Evolutionary conservation across 345 rosid genomes (phyloP).

Genomic region (Cardamine occulta): DNA sequence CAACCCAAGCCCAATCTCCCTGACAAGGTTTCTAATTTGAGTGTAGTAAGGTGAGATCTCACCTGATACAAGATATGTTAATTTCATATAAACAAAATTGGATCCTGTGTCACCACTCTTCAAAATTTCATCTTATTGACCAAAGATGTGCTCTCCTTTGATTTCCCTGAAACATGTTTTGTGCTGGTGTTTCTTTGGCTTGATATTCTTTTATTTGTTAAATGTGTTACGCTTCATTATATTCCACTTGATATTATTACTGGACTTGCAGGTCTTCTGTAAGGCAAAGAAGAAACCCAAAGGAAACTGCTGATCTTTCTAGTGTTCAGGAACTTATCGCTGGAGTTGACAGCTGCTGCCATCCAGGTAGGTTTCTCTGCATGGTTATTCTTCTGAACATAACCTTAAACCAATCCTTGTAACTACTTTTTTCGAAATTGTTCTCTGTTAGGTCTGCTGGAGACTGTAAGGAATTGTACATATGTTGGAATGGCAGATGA

Average conservation of each 20-base stretch:
- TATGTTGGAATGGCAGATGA: conserved; percentile 98
- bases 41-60: conserved; percentile 65
- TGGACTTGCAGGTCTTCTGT: conserved; percentile 59
- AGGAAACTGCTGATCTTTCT: conserved; percentile 90
- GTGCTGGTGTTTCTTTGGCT: not conserved
- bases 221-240: not conserved
- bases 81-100: conserved; percentile 11
- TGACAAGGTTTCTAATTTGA: conserved; percentile 57
- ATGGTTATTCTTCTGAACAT: conserved; percentile 20
- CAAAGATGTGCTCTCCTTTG: not conserved
- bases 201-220: not conserved
- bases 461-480: conserved; percentile 71
- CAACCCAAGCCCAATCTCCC: conserved; percentile 54
- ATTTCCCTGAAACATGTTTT: conserved; percentile 7
- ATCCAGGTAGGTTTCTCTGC: conserved; percentile 57
- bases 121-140: not conserved
- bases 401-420: not conserved
- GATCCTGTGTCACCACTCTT: not conserved
- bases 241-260: conserved; percentile 17
- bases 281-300: conserved; percentile 89
- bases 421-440: conserved; percentile 6
- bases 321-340: conserved; percentile 81
- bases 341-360: conserved; percentile 66
- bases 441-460: conserved; percentile 68
- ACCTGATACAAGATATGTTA: not conserved